phyloP scores from a whole-genome alignment of 805 yeast genomes.

The Saccharomycopsis sp. region DNA sequence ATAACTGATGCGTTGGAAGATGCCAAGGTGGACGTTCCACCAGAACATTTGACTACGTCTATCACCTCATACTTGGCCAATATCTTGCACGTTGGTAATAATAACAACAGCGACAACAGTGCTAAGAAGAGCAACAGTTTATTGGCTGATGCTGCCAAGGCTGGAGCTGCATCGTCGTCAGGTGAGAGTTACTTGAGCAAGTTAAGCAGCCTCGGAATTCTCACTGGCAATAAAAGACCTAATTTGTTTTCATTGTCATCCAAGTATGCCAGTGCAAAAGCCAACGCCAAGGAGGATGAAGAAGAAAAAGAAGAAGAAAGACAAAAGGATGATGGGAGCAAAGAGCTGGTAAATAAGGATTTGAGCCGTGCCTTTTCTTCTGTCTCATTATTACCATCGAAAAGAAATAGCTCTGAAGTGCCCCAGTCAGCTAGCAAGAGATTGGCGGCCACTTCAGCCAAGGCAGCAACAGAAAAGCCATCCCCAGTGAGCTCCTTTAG shows the following conservation, averaged over 20 bases:
- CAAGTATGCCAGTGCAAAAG: no score
- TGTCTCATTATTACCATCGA: constrained; percentile 21
- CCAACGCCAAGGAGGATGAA: no score
- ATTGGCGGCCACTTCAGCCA: not conserved
- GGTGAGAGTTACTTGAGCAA: no score
- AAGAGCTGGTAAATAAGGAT: constrained; percentile 3
- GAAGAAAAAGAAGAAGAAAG: no score
- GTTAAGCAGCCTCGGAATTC: no score
- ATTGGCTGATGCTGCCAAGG: no score
- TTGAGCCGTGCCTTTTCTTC: constrained; percentile 6
- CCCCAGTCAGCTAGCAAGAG: not conserved
- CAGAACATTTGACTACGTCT: constrained; percentile 25
- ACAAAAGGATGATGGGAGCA: no score
- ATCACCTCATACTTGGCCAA: constrained; percentile 14
- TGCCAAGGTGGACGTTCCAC: constrained; percentile 21
- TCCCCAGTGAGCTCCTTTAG: constrained; percentile 10
- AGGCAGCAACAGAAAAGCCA: not conserved
- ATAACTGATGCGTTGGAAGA: constrained; percentile 7
- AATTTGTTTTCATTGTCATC: no score
- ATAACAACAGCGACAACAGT: not conserved
- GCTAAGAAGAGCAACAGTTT: not conserved
- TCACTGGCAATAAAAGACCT: no score
- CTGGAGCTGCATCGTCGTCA: no score
- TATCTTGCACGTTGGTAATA: no score
- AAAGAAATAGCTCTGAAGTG: constrained; percentile 2